Base-by-base conservation (phyloP, 2,329 filamentous ascomycete species). In the Alternaria burnsii region DNA sequence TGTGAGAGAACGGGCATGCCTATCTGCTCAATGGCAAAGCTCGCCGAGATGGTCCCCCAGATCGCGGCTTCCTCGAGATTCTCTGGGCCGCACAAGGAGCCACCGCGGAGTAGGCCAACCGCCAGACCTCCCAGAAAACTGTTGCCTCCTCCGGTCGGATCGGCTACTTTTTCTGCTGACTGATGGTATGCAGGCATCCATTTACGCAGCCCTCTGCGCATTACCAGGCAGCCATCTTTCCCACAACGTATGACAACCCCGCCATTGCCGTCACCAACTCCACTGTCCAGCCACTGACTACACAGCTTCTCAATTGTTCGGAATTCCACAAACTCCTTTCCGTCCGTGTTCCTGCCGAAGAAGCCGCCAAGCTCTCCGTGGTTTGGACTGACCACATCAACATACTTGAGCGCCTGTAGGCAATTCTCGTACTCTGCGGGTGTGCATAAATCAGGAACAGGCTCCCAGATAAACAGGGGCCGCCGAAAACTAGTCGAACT, bases 111-210 rank as follows among this genome's bases (percentile, higher is more conserved):
- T 65, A 89, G 76, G 1, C 84, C 86, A 22, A 88, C 82, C 7
- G 85, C 82, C 59, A 89, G 72, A 2, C 86, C 87, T 22, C 88
- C 87, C 9, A 97, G 82, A 71, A 97, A 98, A 0, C 91, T 89
- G 78, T 99, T 99, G 0, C 95, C 95, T 20, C 93, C 95, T 10
- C 95, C 95, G 0, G 95, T 98, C 0, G 94, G 94, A 77, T 98
- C 95, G n/a, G 95, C 81, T 1, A 97, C 92, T 59, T 82, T 86
- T 0, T 73, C 73, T 40, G 79, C 67, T 74, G 77, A 69, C 22
- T 76, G 79, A 72, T 94, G 91, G 73, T 90, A 94, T 8, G 94
- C 91, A 12, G 91, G 92, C 24, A 97, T 80, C 91, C 93, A 97
- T 60, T 84, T 81, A 70, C 61, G 67, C 43, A 76, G 65, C 5